Conservation (phyloP, 148 eudicot genomes). For the Amaranthus cruentus region DNA sequence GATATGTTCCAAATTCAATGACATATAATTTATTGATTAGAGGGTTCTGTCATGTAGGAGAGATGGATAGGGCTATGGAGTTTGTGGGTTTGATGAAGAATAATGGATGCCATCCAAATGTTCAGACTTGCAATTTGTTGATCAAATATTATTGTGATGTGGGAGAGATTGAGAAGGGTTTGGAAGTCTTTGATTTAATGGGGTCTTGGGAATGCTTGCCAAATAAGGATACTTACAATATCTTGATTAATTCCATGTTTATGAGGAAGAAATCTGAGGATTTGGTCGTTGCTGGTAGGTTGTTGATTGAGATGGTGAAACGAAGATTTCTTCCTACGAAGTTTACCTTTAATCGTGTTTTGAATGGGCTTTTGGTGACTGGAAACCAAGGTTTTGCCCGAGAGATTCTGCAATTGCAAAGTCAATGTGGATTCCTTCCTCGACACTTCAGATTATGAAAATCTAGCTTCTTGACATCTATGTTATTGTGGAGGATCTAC, state of each 20-base stretch:
- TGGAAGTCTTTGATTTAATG: conserved; percentile 71
- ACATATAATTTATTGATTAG: conserved; percentile 75
- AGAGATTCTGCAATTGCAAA: conserved; percentile 71
- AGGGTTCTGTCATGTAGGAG: conserved; percentile 68
- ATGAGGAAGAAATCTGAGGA: conserved; percentile 78
- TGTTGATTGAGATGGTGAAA: conserved; percentile 81
- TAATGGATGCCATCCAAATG: conserved; percentile 70
- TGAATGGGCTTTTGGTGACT: conserved; percentile 80
- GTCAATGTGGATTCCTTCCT: conserved; percentile 67
- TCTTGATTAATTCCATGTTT: conserved; percentile 71
- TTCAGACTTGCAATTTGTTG: conserved; percentile 77
- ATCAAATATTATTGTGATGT: conserved; percentile 71
- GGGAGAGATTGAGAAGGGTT: conserved; percentile 80
- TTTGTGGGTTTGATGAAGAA: conserved; percentile 62
- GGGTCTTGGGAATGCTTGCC: conserved; percentile 66
- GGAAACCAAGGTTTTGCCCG: conserved; percentile 87
- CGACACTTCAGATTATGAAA: conserved; percentile 59
- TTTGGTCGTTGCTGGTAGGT: conserved; percentile 69
- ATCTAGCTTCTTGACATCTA: neutral
- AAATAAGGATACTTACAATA: conserved; percentile 85
- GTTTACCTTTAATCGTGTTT: conserved; percentile 64
- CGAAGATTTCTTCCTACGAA: conserved; percentile 70
- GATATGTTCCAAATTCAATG: conserved; percentile 65
- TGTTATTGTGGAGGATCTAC: neutral
- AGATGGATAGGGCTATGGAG: conserved; percentile 66